phyloP scores from a whole-genome alignment of 768 basidiomycete genomes.

The Rubroboletus pulcherrimus region DNA sequence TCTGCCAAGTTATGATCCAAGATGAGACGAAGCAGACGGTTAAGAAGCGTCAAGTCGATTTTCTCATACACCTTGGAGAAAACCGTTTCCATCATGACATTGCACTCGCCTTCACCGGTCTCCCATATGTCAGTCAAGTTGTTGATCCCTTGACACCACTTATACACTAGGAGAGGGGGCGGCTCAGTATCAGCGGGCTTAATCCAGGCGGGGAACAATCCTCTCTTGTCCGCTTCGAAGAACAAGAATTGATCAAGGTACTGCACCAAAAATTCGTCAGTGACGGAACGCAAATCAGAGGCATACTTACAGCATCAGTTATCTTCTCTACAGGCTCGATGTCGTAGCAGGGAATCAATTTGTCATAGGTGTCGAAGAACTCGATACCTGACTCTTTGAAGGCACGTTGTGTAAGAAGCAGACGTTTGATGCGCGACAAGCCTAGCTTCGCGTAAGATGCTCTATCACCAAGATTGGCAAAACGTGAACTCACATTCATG shows the following conservation, averaged over 20 bases:
- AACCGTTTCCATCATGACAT: slow-evolving; percentile 98
- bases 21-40: slow-evolving; percentile 92
- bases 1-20: slow-evolving; percentile 98
- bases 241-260: slow-evolving; percentile 98
- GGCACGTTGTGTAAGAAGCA: slow-evolving; percentile 93
- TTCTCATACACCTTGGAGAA: slow-evolving; percentile 98
- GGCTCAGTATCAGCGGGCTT: slow-evolving; percentile 98
- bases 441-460: slow-evolving; percentile 36
- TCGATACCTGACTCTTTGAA: slow-evolving; percentile 99
- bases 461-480: not conserved
- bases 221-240: slow-evolving; percentile 98
- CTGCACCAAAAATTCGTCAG: slow-evolving; percentile 32
- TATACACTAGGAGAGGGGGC: slow-evolving; percentile 94
- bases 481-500: slow-evolving; percentile 72
- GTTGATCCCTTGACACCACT: slow-evolving; percentile 99
- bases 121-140: slow-evolving; percentile 99
- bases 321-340: slow-evolving; percentile 99
- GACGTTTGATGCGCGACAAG: slow-evolving; percentile 95
- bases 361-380: slow-evolving; percentile 97
- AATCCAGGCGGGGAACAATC: slow-evolving; percentile 98
- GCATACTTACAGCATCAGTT: slow-evolving; percentile 78
- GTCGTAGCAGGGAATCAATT: slow-evolving; percentile 97
- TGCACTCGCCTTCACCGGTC: slow-evolving; percentile 95
- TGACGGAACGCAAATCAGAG: not conserved
- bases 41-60: slow-evolving; percentile 93